These are phyloP conservation scores for Rhytidiadelphus loreus DNA, from an alignment of 225 moss, liverwort and hornwort genomes.

Conservation along the genomic window DNA sequence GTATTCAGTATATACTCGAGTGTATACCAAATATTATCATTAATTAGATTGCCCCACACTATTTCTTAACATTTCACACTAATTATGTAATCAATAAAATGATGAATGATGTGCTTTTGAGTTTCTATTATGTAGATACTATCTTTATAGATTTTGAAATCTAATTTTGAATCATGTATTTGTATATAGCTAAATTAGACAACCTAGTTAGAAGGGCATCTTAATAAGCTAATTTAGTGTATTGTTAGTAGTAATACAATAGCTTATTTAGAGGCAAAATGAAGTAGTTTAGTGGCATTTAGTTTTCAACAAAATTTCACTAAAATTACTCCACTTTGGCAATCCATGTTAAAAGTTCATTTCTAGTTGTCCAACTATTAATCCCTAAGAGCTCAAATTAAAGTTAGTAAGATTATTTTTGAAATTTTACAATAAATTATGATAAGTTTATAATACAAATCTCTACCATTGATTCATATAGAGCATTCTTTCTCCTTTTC, in stretches of 20 bases:
- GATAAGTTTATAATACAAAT: background rate
- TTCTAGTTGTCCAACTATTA: background rate
- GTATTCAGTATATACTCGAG: fast-evolving
- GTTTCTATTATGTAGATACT: background rate
- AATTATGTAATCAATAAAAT: background rate
- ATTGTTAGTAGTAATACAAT: background rate
- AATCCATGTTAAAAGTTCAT: background rate
- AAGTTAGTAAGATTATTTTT: background rate
- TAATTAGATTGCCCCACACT: background rate
- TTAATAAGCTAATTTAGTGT: background rate
- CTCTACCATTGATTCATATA: background rate
- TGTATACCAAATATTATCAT: background rate
- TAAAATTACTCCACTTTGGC: too few relatives aligned
- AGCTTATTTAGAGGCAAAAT: background rate
- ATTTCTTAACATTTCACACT: background rate
- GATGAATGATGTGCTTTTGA: background rate
- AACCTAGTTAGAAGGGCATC: background rate
- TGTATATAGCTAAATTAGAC: background rate
- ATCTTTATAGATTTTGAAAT: background rate
- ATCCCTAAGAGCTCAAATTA: background rate
- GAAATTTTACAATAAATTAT: background rate
- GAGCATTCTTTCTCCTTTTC: background rate
- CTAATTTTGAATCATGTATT: background rate
- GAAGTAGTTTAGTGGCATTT: background rate
- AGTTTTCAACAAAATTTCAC: background rate